These are phyloP conservation scores for Candida patagonica DNA, from an alignment of 805 yeast species.

Conservation along the genomic window DNA sequence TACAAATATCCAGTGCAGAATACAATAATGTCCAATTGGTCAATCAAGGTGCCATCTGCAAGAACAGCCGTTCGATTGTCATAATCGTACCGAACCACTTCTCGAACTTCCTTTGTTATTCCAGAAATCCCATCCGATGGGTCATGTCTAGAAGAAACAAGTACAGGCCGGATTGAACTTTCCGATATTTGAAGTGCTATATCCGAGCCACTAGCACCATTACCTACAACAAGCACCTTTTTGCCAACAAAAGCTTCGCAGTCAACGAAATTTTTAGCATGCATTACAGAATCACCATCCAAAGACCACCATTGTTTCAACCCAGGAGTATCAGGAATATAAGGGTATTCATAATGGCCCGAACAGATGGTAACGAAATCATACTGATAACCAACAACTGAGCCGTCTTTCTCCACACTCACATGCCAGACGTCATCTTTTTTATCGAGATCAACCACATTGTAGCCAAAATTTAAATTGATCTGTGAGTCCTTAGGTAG, in stretches of 20 bases:
- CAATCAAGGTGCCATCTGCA: constrained; percentile 5
- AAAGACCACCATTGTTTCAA: constrained; percentile 3
- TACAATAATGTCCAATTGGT: constrained; percentile 4
- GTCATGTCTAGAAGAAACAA: constrained; percentile 5
- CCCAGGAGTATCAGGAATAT: constrained; percentile 6
- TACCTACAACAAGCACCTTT: constrained; percentile 7
- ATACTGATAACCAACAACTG: background rate
- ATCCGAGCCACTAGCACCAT: constrained; percentile 8
- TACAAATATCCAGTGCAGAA: constrained; percentile 11
- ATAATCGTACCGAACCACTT: constrained; percentile 2
- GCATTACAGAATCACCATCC: constrained; percentile 1
- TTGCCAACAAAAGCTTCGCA: constrained; percentile 5
- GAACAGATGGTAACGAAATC: constrained; percentile 6
- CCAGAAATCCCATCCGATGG: background rate
- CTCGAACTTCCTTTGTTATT: background rate
- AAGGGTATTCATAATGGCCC: constrained; percentile 8
- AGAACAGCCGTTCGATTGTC: background rate
- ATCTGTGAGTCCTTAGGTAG: constrained; percentile 2
- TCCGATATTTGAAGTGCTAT: constrained; percentile 4
- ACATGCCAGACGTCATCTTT: background rate
- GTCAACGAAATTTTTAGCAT: constrained; percentile 3
- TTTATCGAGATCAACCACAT: constrained; percentile 5
- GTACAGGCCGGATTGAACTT: constrained; percentile 5
- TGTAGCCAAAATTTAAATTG: background rate
- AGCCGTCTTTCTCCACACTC: background rate